Evolutionary conservation across 2,329 filamentous ascomycete species (phyloP), one percentile per base, ranked within the genome.

Genomic region (Epichloe coenophiala): DNA sequence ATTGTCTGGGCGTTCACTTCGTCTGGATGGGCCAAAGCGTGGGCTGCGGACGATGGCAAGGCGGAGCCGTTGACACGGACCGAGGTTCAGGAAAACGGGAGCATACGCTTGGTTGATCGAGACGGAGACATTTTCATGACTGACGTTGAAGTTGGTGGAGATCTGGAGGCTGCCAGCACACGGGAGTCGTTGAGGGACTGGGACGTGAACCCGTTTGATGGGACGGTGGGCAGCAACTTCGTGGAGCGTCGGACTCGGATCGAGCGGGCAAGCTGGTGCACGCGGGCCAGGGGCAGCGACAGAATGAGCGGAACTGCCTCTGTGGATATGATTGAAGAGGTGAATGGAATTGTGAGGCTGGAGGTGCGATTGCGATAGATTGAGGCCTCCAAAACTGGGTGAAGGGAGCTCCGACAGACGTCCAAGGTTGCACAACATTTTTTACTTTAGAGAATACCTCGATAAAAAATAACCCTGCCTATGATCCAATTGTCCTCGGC

Each of bases 271-370:
- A 53, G 44, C 45, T 53, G 48, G 47, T 50, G 36, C 47, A 44
- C 27, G 23, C 40, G 50, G 41, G 45, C 45, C 23, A 36, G 54
- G 43, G 38, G 42, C 19, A 41, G 53, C 5, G 50, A 55, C 21
- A 47, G 54, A 38, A 55, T 55, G 54, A 60, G 55, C 38, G 57
- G 58, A 31, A 60, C 53, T 13, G 51, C 61, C 31, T 59, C 56
- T 38, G 53, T 61, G 48, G 63, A 65, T 52, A 50, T 68, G 40
- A 61, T 68, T 13, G 66, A 67, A 53, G 63, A 67, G 47, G 48
- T 65, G 21, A 61, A 57, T n/a, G 65, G 64, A 11, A 62, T 69
- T 50, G 60, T 63, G 33, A 62, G 65, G 54, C 59, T 72, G 45
- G 64, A 70, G 51, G 57, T 70, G 56, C 66, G 69, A 56, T 61